Base-by-base conservation (phyloP, 2,329 filamentous ascomycete genomes). In the Scopulariopsis brevicaulis region DNA sequence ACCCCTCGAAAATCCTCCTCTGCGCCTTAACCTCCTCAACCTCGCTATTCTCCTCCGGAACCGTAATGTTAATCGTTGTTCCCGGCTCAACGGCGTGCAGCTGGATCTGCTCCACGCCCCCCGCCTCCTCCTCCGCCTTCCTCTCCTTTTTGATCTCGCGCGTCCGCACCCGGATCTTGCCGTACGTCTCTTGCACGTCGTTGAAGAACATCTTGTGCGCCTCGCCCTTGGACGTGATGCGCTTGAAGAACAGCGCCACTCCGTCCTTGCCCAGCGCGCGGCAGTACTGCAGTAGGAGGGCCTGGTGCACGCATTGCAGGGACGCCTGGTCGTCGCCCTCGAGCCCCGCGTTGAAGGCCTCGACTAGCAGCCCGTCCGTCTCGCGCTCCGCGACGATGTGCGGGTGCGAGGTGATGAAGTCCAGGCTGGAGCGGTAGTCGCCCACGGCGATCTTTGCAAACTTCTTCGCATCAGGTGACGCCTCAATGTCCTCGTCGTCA, bases 21-120 rank as follows among this genome's bases (percentile, higher is more conserved):
- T 84, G 84, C 60, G 79, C 76, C 62, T 85, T 77, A 57, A 79
- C 79, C 57, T 80, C 84, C 1, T 82, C 80, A 56, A 92, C 84
- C 25, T 84, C 78, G 64, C 85, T 87, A 25, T 83, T 78, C 46
- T 78, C 77, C 0, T 87, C 77, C 14, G 94, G 93, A 46, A 96
- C 86, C 58, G 75, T 82, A 71, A 97, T 96, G 68, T 89, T 89
- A 70, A 99, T 96, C 61, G 89, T 86, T 3, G 93, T 96, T 54
- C 87, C 88, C 0, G 93, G 93, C 70, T 96, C 91, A 12, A 99
- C 92, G 15, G 94, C 93, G 69, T 99, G 94, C 53, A 99, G 80
- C 73, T 99, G 95, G 64, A 99, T 99, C 72, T 96, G 93, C 75
- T 99, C 94, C 11, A 96, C 87, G 22, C 87, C 90, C 8, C 87